Conservation (phyloP, 2,329 filamentous ascomycete species). For the Beauveria sp. region DNA sequence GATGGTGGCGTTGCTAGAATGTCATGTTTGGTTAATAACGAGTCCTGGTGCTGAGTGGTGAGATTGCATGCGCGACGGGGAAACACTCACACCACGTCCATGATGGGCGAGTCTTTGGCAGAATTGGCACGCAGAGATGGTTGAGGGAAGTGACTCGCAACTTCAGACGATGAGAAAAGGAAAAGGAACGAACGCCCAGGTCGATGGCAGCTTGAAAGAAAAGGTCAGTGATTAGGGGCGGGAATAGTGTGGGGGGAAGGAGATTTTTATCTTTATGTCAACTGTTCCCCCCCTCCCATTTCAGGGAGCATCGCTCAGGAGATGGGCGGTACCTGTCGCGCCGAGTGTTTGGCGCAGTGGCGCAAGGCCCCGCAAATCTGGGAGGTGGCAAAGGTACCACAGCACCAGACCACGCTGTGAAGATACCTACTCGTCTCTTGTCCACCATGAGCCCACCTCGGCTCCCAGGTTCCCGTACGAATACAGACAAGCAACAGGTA, state of each 20-base stretch:
- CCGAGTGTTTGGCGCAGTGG: neutral
- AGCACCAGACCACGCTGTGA: neutral
- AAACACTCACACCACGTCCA: constrained; percentile 27
- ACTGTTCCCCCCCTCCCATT: neutral
- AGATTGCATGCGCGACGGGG: neutral
- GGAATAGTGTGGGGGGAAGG: constrained; percentile 8
- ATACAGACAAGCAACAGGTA: too few species aligned
- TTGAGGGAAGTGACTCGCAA: neutral
- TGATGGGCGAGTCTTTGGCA: constrained; percentile 16
- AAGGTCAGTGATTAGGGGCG: constrained; percentile 9
- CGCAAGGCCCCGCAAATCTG: neutral
- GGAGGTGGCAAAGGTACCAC: neutral
- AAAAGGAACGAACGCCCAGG: neutral
- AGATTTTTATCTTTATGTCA: constrained; percentile 9
- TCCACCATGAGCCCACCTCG: too few species aligned
- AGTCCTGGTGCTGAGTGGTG: neutral
- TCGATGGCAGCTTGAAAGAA: neutral
- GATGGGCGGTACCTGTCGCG: constrained; percentile 1
- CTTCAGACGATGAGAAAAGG: constrained; percentile 2
- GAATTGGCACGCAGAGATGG: neutral
- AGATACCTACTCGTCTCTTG: too few species aligned
- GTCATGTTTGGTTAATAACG: neutral
- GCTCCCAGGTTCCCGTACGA: too few species aligned
- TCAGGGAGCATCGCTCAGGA: neutral
- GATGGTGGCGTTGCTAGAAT: constrained; percentile 42